Base-by-base conservation (phyloP, 169 alveolate genomes). In the Eimeria nieschulzi region DNA sequence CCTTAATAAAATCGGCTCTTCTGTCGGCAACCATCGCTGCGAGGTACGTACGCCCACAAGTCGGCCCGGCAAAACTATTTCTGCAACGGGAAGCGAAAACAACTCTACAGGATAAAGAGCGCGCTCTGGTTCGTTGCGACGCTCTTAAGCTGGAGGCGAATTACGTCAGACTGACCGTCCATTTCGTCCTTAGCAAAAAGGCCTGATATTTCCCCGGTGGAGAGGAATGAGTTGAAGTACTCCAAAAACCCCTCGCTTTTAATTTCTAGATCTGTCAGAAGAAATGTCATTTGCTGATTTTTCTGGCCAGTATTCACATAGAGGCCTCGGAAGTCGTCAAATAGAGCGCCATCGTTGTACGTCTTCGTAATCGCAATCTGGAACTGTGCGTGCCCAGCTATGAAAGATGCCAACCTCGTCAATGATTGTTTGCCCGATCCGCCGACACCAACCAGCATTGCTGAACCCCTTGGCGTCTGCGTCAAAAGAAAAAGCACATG, bases 391-490 rank as follows among this genome's bases (percentile, higher is more conserved):
- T 97, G 97, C 51, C 97, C 96, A 56, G 96, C 96, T 63, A 97
- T 97, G 93, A 94, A 97, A 17, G 98, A 97, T 17, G 99, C 97
- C 59, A 97, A 97, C 91, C 98, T 96, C 39, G 99, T 97, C 88
- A 98, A 95, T 51, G 98, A 96, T 95, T 98, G 98, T 95, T 98
- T 98, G 59, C 99, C 99, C 12, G 99, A 97, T 87, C 99, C 99
- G n/a, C 99, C 99, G 26, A 98, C 99, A 72, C 99, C 99, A 72
- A 97, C 99, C 76, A 97, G 95, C 97, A 97, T 95, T 56, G 99
- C 99, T 73, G 97, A 95, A 56, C 99, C 99, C 85, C 97, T 96
- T 83, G 98, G 99, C 93, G 97, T 93, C 96, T 98, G 87, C 21
- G 54, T 1, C 25, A 23, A 23, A 94, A 72, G 73, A 3, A 33